Conservation (phyloP, 2,329 filamentous ascomycete species). For the Colletotrichum tofieldiae region DNA sequence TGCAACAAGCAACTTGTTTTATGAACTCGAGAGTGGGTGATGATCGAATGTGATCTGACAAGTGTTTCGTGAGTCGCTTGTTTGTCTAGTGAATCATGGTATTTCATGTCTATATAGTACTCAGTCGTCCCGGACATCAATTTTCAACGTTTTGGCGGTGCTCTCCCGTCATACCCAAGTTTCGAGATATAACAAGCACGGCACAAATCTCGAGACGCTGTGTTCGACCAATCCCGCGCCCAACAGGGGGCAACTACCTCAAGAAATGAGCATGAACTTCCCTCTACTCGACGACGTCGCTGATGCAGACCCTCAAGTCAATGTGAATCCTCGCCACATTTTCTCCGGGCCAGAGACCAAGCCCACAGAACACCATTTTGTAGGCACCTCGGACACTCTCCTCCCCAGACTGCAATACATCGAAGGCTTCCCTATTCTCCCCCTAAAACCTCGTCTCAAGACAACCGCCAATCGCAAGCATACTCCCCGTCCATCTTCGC, state of each 20-base stretch:
- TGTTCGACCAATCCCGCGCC: background rate
- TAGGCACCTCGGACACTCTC: background rate
- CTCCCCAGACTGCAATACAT: background rate
- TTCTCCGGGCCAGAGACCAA: background rate
- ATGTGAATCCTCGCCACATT: too few relatives aligned
- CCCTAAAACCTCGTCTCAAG: background rate
- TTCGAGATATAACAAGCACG: too few relatives aligned
- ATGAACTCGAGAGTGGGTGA: background rate
- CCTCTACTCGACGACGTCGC: too few relatives aligned
- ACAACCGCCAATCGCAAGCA: background rate
- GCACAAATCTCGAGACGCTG: background rate
- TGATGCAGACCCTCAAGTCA: background rate
- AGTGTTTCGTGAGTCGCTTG: background rate
- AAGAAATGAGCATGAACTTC: too few relatives aligned
- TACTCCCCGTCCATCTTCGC: too few relatives aligned
- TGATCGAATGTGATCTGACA: background rate
- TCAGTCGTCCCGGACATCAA: too few relatives aligned
- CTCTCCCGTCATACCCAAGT: background rate
- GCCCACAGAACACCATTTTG: too few relatives aligned
- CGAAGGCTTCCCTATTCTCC: slow-evolving; percentile 3
- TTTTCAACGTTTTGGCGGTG: background rate
- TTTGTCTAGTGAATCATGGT: background rate
- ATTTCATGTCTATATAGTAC: background rate
- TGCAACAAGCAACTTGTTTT: background rate
- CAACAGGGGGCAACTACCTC: background rate